Evolutionary conservation across 768 basidiomycete genomes (phyloP).

Genomic region (Vararia minispora): DNA sequence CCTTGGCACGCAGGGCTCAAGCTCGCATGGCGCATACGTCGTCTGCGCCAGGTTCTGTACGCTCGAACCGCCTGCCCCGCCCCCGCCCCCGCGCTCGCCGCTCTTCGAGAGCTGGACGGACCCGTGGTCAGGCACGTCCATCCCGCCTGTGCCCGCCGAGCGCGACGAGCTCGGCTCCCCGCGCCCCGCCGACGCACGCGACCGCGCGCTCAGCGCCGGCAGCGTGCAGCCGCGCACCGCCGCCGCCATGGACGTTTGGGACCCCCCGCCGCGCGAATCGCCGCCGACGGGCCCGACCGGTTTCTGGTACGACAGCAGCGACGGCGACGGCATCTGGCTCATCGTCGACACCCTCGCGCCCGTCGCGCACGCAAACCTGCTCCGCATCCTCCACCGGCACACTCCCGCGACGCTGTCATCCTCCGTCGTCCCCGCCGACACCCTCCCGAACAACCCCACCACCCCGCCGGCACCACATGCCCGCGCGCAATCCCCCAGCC

Average conservation of each 20-base stretch:
- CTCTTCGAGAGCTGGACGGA: conserved; percentile 8
- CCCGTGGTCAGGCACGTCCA: conserved; percentile 10
- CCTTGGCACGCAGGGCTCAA: not conserved
- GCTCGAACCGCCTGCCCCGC: not conserved
- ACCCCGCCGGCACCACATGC: not conserved
- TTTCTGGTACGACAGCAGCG: conserved; percentile 5
- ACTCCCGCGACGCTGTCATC: conserved; percentile 7
- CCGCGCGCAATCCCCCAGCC: not conserved
- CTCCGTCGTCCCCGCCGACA: conserved; percentile 8
- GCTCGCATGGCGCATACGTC: conserved; percentile 9
- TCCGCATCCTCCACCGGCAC: conserved; percentile 13
- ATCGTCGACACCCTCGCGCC: conserved; percentile 6
- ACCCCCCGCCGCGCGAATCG: no score
- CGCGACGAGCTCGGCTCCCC: no score
- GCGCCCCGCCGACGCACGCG: no score
- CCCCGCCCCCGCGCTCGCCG: not conserved
- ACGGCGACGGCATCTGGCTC: conserved; percentile 13
- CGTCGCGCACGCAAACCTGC: conserved; percentile 8
- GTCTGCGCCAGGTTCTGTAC: conserved; percentile 12
- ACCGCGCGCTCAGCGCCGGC: no score
- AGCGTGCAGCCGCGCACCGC: no score
- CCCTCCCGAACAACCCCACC: conserved; percentile 1
- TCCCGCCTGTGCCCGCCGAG: conserved; percentile 8
- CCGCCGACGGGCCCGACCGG: no score
- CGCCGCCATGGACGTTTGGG: no score